These are phyloP conservation scores for Pseudogymnoascus sp. DNA, from an alignment of 2,329 filamentous ascomycete genomes.

Conservation along the genomic window DNA sequence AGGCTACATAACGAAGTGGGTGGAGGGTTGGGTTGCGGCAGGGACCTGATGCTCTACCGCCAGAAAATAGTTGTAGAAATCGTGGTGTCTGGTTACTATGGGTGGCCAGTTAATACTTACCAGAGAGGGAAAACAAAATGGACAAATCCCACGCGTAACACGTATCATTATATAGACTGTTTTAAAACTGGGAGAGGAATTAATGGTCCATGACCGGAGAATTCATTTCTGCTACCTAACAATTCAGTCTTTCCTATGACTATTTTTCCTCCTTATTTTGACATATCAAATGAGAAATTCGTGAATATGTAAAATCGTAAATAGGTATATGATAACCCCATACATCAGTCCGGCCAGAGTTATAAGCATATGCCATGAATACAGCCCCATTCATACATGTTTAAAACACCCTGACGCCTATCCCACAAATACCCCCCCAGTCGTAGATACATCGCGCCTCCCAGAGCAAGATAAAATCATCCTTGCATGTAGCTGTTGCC, in stretches of 20 bases:
- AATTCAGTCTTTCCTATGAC: background rate
- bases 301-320: background rate
- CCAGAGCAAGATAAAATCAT: background rate
- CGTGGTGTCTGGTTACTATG: background rate
- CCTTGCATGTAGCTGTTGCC: background rate
- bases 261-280: background rate
- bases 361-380: background rate
- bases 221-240: background rate
- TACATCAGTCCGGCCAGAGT: background rate
- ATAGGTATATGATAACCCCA: background rate
- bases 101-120: background rate
- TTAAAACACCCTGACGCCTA: background rate
- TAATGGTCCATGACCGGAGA: background rate
- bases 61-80: background rate
- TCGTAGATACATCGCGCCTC: background rate
- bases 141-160: background rate
- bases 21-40: background rate
- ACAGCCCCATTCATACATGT: background rate
- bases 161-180: background rate
- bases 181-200: background rate
- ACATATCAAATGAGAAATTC: background rate
- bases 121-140: background rate
- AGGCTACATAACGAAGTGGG: background rate
- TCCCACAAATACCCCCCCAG: background rate
- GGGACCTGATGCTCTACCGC: background rate